A percentile compares a stretch with the other conserved stretches of the same genome.
phyloP scores from a whole-genome alignment of 805 yeast species.

The Wickerhamiella dianesei region DNA sequence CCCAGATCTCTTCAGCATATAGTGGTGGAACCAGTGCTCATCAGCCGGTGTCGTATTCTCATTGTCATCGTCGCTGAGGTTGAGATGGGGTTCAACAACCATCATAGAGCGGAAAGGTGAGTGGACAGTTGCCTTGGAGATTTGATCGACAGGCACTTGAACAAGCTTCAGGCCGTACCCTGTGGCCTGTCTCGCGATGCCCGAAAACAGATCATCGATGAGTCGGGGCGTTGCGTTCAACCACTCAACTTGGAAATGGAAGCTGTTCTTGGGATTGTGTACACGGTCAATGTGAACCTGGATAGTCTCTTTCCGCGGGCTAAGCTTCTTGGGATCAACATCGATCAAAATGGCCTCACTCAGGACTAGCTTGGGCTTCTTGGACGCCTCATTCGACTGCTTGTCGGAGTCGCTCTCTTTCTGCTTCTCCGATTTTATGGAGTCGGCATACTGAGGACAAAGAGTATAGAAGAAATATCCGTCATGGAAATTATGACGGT shows the following conservation, averaged over 20 bases:
- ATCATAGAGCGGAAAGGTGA: conserved; percentile 87
- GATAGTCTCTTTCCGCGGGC: conserved; percentile 64
- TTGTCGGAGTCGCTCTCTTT: not conserved
- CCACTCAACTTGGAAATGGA: conserved; percentile 88
- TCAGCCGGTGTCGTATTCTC: not conserved
- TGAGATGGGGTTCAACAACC: conserved; percentile 57
- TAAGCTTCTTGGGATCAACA: conserved; percentile 57
- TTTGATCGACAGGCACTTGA: conserved; percentile 85
- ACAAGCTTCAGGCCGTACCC: conserved; percentile 68
- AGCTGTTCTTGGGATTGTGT: conserved; percentile 90
- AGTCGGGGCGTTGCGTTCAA: conserved; percentile 73
- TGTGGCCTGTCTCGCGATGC: conserved; percentile 74
- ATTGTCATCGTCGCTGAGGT: conserved; percentile 33
- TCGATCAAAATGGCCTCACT: conserved; percentile 42
- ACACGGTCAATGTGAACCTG: conserved; percentile 82
- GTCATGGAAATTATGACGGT: conserved; percentile 71
- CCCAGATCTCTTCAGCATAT: conserved; percentile 52
- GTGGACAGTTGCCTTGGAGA: conserved; percentile 55
- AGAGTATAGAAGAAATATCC: conserved; percentile 86
- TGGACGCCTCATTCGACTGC: not conserved
- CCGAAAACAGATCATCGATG: conserved; percentile 61
- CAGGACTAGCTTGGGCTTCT: not conserved
- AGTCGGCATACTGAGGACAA: conserved; percentile 37
- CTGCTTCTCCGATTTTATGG: not conserved
- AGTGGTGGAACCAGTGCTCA: conserved; percentile 55